These are phyloP conservation scores for Phialophora expanda DNA, from an alignment of 2,329 filamentous ascomycete species.

Conservation along the genomic window DNA sequence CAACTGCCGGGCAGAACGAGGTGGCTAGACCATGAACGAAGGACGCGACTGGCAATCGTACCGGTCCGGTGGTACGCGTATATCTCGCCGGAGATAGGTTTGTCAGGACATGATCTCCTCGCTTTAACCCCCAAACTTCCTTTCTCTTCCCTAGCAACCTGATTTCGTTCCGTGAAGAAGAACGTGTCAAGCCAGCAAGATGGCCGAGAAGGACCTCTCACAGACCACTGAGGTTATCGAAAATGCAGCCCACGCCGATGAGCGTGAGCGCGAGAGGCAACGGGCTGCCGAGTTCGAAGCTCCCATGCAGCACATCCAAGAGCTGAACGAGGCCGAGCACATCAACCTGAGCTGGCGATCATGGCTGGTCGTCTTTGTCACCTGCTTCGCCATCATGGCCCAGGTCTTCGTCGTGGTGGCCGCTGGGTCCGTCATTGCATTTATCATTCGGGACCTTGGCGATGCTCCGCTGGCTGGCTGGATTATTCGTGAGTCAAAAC, in stretches of 20 bases:
- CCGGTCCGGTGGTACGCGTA: conserved; percentile 16
- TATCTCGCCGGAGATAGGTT: conserved; percentile 4
- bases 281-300: conserved; percentile 32
- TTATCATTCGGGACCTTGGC: conserved; percentile 61
- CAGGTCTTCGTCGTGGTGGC: conserved; percentile 63
- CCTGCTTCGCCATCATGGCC: conserved; percentile 59
- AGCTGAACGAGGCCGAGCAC: conserved; percentile 43
- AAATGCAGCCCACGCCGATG: conserved; percentile 20
- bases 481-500: conserved; percentile 55
- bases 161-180: not conserved
- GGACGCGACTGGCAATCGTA: conserved; percentile 4
- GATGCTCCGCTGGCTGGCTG: conserved; percentile 58
- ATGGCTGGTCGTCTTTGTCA: conserved; percentile 58
- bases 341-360: conserved; percentile 61
- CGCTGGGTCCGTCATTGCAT: conserved; percentile 62
- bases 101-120: not conserved
- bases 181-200: conserved; percentile 13
- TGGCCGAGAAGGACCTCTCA: conserved; percentile 29
- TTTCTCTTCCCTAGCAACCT: not conserved
- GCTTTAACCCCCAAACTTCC: not conserved
- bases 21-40: conserved; percentile 5
- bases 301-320: conserved; percentile 32
- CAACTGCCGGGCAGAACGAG: conserved; percentile 31
- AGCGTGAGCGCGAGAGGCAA: conserved; percentile 21
- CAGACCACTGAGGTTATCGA: conserved; percentile 30